Evolutionary conservation across 2,329 filamentous ascomycete genomes (phyloP).

Genomic region (Colletotrichum sp.): DNA sequence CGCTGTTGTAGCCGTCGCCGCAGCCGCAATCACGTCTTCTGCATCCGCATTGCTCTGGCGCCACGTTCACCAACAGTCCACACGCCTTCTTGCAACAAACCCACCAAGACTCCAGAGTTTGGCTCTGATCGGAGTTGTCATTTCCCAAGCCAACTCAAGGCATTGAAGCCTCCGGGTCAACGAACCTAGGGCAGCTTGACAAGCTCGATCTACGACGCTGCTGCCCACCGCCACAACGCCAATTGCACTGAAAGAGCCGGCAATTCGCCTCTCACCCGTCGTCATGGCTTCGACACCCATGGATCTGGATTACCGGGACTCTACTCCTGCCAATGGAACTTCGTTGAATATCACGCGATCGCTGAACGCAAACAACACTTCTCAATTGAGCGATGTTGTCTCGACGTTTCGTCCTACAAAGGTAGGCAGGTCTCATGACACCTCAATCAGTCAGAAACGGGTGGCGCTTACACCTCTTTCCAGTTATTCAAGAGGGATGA

Average conservation of each 20-base stretch:
- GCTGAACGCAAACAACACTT: conserved; percentile 51
- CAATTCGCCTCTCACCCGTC: background rate
- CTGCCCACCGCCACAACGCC: background rate
- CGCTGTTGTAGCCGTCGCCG: background rate
- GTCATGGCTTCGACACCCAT: conserved; percentile 60
- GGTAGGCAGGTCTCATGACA: conserved; percentile 49
- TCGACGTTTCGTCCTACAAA: conserved; percentile 80
- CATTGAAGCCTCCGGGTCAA: background rate
- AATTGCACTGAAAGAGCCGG: background rate
- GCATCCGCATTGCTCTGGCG: background rate
- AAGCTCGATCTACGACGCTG: background rate
- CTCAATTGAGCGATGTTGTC: conserved; percentile 80
- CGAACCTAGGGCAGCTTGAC: background rate
- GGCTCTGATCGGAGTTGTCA: background rate
- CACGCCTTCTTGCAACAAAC: background rate
- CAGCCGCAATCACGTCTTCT: background rate
- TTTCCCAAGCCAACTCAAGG: background rate
- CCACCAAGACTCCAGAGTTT: background rate
- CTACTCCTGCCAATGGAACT: conserved; percentile 44
- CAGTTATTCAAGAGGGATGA: conserved; percentile 67
- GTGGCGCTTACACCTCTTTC: background rate
- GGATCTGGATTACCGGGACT: conserved; percentile 57
- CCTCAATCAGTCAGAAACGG: conserved; percentile 3
- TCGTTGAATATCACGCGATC: conserved; percentile 58
- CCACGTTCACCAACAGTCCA: background rate